These are phyloP conservation scores for Cryptococcus sp. DNA, from an alignment of 1,284 basidiomycete species.

Conservation along the genomic window DNA sequence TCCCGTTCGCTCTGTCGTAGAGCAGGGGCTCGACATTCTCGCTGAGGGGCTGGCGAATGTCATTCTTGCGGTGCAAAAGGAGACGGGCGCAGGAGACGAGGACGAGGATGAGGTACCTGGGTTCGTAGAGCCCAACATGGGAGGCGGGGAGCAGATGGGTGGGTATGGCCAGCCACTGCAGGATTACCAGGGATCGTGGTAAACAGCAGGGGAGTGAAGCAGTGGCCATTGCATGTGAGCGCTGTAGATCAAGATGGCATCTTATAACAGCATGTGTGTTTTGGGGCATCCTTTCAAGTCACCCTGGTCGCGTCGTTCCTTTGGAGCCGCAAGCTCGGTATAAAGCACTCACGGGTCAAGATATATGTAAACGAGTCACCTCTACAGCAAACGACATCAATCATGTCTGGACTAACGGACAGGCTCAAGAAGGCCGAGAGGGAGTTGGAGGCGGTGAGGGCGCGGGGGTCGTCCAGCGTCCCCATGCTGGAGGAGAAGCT, in stretches of 20 bases:
- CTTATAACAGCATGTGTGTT: not conserved
- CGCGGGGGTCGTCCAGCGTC: conserved; percentile 14
- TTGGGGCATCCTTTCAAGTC: not conserved
- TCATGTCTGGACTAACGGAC: conserved; percentile 13
- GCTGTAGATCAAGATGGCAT: not conserved
- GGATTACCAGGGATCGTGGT: conserved; percentile 11
- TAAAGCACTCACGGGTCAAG: not conserved
- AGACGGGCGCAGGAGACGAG: conserved; percentile 44
- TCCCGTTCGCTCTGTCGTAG: conserved; percentile 80
- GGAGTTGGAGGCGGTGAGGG: conserved; percentile 7
- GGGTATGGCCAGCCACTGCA: conserved; percentile 17
- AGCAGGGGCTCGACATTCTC: conserved; percentile 75
- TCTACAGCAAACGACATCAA: not conserved
- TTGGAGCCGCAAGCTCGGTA: not conserved
- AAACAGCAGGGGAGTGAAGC: conserved; percentile 2
- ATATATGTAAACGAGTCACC: not conserved
- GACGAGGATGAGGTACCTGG: conserved; percentile 20
- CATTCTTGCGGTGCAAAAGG: conserved; percentile 55
- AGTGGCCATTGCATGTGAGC: not conserved
- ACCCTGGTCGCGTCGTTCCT: not conserved
- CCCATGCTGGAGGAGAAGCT: conserved; percentile 12
- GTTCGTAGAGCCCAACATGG: conserved; percentile 35
- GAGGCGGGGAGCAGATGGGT: conserved; percentile 11
- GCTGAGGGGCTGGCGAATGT: conserved; percentile 77
- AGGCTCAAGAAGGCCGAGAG: conserved; percentile 17